Evolutionary conservation across 768 basidiomycete genomes (phyloP).

Genomic region (Postia placenta): DNA sequence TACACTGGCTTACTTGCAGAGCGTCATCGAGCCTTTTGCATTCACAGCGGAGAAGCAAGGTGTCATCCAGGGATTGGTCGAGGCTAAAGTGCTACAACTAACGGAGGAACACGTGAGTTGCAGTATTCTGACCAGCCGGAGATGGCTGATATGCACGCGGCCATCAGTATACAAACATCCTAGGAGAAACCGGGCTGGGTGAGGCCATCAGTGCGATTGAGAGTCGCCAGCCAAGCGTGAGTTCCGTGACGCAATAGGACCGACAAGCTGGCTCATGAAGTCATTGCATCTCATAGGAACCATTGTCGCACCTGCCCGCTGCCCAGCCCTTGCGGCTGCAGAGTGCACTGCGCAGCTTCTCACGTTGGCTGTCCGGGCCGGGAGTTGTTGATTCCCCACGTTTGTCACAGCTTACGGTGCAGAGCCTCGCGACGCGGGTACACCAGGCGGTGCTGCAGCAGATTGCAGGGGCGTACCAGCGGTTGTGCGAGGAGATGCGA

Average conservation of each 20-base stretch:
- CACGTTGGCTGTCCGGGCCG: conserved; percentile 76
- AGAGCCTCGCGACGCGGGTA: conserved; percentile 57
- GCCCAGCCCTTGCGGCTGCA: conserved; percentile 62
- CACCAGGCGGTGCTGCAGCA: conserved; percentile 71
- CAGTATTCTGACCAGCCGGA: not conserved
- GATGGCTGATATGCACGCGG: not conserved
- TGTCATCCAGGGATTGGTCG: conserved; percentile 53
- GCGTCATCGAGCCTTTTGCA: conserved; percentile 56
- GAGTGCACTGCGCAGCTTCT: conserved; percentile 61
- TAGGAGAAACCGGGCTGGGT: conserved; percentile 48
- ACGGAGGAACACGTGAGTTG: conserved; percentile 78
- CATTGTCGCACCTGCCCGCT: conserved; percentile 68
- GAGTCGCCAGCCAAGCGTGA: conserved; percentile 34
- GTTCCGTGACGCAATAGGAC: conserved; percentile 5
- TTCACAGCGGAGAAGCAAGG: conserved; percentile 61
- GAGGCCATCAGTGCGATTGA: conserved; percentile 39
- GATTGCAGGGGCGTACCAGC: conserved; percentile 63
- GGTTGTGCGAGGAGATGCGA: conserved; percentile 72
- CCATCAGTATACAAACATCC: conserved; percentile 41
- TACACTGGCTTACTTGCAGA: conserved; percentile 74
- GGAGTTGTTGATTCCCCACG: conserved; percentile 80
- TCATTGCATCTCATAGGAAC: conserved; percentile 38
- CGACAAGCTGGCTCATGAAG: not conserved
- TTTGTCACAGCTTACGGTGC: conserved; percentile 65
- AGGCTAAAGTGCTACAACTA: conserved; percentile 54